Evolutionary conservation across 257 asterid genomes (phyloP), one percentile per base, ranked within the genome.

Genomic region (Gentiana macrophylla): DNA sequence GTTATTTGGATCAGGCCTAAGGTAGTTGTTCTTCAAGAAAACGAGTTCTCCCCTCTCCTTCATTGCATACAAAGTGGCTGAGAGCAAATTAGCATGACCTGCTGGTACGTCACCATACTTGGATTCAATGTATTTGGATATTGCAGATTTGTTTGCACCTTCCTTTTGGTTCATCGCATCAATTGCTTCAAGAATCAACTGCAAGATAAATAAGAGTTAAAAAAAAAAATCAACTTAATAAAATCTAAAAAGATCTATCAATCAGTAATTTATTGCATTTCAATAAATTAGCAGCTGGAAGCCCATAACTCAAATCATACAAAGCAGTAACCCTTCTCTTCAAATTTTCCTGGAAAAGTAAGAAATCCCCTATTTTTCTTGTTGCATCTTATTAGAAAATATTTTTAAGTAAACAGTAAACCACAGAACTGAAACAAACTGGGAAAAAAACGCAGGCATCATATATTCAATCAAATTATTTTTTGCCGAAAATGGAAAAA

Each of bases 151-250:
- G 86, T 73, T 86, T 4, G 83, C 81, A 0, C 92, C 97, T 10
- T 80, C 95, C 4, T 74, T 46, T 49, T 77, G 81, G 49, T 83
- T 73, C 75, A 79, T 66, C 8, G 76, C 82, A 53, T 78, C 87
- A 32, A 88, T 60, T 32, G 96, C 93, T 60, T 83, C 97, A 79
- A 77, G 59, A 53, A 89, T 88, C 89, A 83, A 75, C 97, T 88
- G 77, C 60, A 63, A 63, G 54, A 55, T 65, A 33, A 59, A 46
- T 37, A 62, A n/a, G 34, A 24, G 4, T 32, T 49, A 33, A 5
- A 50, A 50, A 32, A 4, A 6, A 41, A 2, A 4, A 2, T 34
- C 52, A 1, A 47, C 34, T 59, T 36, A 3, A 8, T 48, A 37
- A 60, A 37, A 8, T 8, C 33, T 3, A 13, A 3, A 35, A 4